Base-by-base conservation (phyloP, 1,139 yeast genomes). In the Scheffersomyces quercinus region DNA sequence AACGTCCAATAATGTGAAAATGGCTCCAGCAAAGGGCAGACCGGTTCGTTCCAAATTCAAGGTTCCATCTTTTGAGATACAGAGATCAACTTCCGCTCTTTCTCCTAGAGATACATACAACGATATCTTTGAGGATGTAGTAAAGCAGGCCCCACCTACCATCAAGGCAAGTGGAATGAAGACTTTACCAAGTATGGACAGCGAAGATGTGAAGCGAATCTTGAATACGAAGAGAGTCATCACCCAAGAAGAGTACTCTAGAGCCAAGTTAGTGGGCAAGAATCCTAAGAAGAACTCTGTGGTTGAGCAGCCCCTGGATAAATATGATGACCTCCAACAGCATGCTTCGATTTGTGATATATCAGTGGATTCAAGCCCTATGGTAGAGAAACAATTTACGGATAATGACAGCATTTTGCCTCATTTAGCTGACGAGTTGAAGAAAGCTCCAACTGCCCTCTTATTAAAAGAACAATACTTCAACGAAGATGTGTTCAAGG, bases 141-240 rank as follows among this genome's bases (percentile, higher is more conserved):
- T 58, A 3, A 49, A 48, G 20, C 45, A 46, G 37, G 46, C 51
- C 28, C 57, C 64, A 7, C 73, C 77, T 11, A 73, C 79, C 5
- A 74, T 73, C 31, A 60, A 60, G 48, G 55, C 73, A 16, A 58
- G 61, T 36, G 76, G 78, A 7, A 67, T 71, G 75, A 68, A 65
- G 46, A 70, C 79, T 0, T 64, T 67, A 42, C 79, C 77, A 43
- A 73, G 79, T 45, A 69, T 73, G 71, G 82, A 77, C 46, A 67
- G 74, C 8, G 74, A 75, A 37, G 80, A 77, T 49, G 71, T 76
- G 3, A 66, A 70, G 47, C 62, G 68, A 44, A 68, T 75, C 10
- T 61, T 68, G 49, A 69, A 66, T 42, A 64, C 77, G 31, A 73
- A 71, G 42, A 58, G 66, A 37, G 68, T 67, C 2, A 65, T 73